Evolutionary conservation across 2,329 filamentous ascomycete species (phyloP).

Genomic region (Venturia pyrina): DNA sequence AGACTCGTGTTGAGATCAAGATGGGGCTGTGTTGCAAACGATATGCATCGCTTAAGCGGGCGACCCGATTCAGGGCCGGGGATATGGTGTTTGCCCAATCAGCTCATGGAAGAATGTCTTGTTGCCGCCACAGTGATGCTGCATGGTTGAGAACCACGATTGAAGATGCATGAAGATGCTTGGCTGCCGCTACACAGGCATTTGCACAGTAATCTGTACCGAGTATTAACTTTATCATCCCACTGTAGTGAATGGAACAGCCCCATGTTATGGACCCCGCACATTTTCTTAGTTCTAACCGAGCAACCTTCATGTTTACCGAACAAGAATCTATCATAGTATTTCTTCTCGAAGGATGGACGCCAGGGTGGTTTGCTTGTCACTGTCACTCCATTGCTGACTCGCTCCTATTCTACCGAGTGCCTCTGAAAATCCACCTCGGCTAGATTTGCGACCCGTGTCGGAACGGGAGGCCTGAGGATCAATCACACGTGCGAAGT

Average conservation of each 20-base stretch:
- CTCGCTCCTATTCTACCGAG: background rate
- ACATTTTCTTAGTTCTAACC: background rate
- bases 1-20: background rate
- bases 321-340: too few relatives aligned
- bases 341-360: background rate
- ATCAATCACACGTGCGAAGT: background rate
- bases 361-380: background rate
- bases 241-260: background rate
- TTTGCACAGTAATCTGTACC: background rate
- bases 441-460: background rate
- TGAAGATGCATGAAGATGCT: background rate
- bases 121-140: background rate
- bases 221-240: background rate
- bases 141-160: background rate
- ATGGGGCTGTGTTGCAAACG: background rate
- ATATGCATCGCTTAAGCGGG: background rate
- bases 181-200: background rate
- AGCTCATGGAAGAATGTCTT: background rate
- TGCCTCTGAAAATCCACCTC: background rate
- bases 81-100: background rate
- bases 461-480: background rate
- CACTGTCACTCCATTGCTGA: background rate
- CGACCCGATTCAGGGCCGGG: background rate
- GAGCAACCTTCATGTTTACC: background rate
- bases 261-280: background rate